phyloP scores from a whole-genome alignment of 352 stramenopile species.

The Phytophthora brassicae region DNA sequence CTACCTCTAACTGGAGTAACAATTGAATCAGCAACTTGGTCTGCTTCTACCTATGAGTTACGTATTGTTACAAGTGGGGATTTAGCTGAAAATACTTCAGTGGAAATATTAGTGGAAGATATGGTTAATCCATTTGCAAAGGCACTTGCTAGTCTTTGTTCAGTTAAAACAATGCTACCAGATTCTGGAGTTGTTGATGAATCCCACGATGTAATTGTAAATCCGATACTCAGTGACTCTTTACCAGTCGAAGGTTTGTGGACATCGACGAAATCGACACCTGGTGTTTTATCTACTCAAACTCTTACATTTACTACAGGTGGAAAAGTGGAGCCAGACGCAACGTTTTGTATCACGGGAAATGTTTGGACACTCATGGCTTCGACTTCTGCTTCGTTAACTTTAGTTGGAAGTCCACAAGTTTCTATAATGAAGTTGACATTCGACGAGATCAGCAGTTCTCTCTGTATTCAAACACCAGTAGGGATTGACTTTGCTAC shows the following conservation, averaged over 20 bases:
- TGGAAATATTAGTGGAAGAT: constrained; percentile 46
- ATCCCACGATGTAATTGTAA: constrained; percentile 42
- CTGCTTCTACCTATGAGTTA: constrained; percentile 22
- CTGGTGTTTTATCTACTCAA: constrained; percentile 52
- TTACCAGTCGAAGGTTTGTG: constrained; percentile 35
- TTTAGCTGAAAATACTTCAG: constrained; percentile 33
- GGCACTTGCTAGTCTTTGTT: constrained; percentile 14
- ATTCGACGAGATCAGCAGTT: constrained; percentile 14
- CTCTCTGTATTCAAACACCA: constrained; percentile 33
- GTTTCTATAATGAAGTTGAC: constrained; percentile 6
- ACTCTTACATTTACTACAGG: constrained; percentile 40
- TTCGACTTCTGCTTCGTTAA: constrained; percentile 30
- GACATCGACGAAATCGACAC: constrained; percentile 43
- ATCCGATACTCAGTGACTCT: constrained; percentile 37
- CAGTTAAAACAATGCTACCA: constrained; percentile 39
- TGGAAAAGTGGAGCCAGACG: constrained; percentile 41
- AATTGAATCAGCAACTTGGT: constrained; percentile 39
- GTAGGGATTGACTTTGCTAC: constrained; percentile 42
- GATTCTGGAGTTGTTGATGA: constrained; percentile 53
- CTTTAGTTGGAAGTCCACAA: background rate
- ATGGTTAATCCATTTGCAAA: constrained; percentile 60
- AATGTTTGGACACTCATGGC: constrained; percentile 43
- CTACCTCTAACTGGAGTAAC: constrained; percentile 34
- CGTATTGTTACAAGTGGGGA: constrained; percentile 41
- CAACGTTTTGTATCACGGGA: constrained; percentile 40